Base-by-base conservation (phyloP, 495 filamentous ascomycete genomes). In the Lineolata rhizophorae region DNA sequence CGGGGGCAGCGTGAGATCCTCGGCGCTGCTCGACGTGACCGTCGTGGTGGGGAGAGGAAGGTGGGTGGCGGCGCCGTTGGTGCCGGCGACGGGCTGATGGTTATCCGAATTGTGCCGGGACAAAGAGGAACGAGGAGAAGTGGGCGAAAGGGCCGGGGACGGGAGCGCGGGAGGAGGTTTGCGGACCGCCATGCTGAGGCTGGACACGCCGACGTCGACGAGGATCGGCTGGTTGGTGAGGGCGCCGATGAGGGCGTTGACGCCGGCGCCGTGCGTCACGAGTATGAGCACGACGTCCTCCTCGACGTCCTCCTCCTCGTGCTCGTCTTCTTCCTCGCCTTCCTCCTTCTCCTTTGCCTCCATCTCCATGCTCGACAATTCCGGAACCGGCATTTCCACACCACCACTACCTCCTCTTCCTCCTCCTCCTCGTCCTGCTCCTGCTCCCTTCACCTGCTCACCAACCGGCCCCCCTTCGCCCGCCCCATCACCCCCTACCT, bases 241-340 rank as follows among this genome's bases (percentile, higher is more conserved):
- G 3, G 80, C 80, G 4, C 85, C 83, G 30, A 95, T 83, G 29
- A 99, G 52, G 0, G 87, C 90, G 53, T 99, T 99, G 53, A 87
- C 92, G 30, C 84, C 90, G 8, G 90, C 90, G n/a, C 85, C 85
- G 44, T 99, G 87, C 0, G 90, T 92, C 31, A 99, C 80, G 9
- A 99, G 52, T 18, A 99, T 62, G n/a, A 99, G 52, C 4, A 95
- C 69, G 0, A 77, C 64, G 42, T 95, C 79, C 3, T 62, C 55
- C 16, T 72, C 64, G 2, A 63, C 55, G 9, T 65, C 58, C 10
- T 58, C 53, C 3, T 63, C 55, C 35, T 64, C 55, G n/a, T 36
- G 27, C 3, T 53, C 44, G 14, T 35, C 36, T 5, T 46, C 44
- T 2, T 45, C 38, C 4, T 38, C 29, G 0, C 40, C 42, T 20